Base-by-base conservation (phyloP, 495 filamentous ascomycete species). In the Cudoniella acicularis region DNA sequence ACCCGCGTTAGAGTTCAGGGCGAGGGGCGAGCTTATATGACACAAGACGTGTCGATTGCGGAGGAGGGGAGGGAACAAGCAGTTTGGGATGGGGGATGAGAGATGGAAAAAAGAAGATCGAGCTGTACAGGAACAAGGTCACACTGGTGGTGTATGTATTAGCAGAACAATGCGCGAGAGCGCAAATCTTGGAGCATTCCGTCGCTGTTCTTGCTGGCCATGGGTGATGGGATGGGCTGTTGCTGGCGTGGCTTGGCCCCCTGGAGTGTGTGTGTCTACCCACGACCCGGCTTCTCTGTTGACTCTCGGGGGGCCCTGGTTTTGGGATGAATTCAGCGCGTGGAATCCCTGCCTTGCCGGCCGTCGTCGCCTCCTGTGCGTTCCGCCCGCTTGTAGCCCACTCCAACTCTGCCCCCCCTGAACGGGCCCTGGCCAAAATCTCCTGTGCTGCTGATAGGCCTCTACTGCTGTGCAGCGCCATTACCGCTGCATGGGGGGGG, bases 1-100 rank as follows among this genome's bases (percentile, higher is more conserved):
- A 65, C 59, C 64, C 66, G 57, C 60, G 67, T 64, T 57, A 46
- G 8, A 3, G 43, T 17, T 9, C 43, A 6, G 11, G 6, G 43
- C 11, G 43, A n/a, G 4, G 43, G 43, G 43, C 36, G 43, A 46
- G 43, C 8, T n/a, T 70, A 63, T 16, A 55, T 49, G 26, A 67
- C 42, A 40, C 59, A 59, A 16, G 55, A 59, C n/a, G 62, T 47
- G 25, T 49, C 54, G 23, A 57, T 69, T 20, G 45, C 22, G 49
- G 27, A 11, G 10, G 18, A 11, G 49, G 13, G n/a, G 23, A 27
- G n/a, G 43, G 26, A n/a, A 45, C 21, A 21, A 30, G 23, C 21
- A 24, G 18, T n/a, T 42, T 22, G 52, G 27, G 52, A 55, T 6
- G 18, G n/a, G 6, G 18, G 4, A 46, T 9, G 51, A 24, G 27